These are phyloP conservation scores for Omphalotus olearius DNA, from an alignment of 1,284 basidiomycete genomes.

Conservation along the genomic window DNA sequence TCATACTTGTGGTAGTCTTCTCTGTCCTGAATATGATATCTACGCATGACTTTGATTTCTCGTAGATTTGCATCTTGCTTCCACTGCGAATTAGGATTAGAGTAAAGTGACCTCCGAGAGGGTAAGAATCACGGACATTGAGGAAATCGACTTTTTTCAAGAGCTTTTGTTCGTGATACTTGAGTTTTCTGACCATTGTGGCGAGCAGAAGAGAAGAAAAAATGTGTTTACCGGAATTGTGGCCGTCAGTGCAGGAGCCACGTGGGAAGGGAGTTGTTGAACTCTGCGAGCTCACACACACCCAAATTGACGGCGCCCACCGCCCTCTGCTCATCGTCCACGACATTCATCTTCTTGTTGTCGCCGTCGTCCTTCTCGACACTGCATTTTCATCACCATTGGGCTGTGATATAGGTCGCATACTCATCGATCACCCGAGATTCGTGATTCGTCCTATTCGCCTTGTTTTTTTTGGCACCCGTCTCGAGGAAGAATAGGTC, in stretches of 20 bases:
- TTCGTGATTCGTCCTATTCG: constrained; percentile 2
- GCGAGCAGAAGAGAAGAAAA: neutral
- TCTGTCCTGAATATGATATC: constrained; percentile 92
- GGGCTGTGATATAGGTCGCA: too few species aligned
- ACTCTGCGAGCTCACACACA: neutral
- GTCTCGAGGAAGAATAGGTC: too few species aligned
- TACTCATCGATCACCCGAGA: constrained; percentile 12
- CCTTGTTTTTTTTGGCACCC: too few species aligned
- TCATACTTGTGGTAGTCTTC: constrained; percentile 93
- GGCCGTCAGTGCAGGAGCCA: constrained; percentile 1
- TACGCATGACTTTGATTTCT: constrained; percentile 92
- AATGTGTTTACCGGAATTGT: neutral
- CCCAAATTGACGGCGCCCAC: neutral
- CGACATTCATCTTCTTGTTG: constrained; percentile 7
- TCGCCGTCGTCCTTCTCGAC: neutral
- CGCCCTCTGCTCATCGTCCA: constrained; percentile 9
- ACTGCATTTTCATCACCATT: constrained; percentile 5
- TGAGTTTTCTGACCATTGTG: constrained; percentile 82
- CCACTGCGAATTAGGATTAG: constrained; percentile 60
- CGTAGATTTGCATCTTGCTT: constrained; percentile 92
- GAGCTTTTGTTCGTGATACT: constrained; percentile 91
- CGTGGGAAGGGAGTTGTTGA: constrained; percentile 11
- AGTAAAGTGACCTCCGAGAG: constrained; percentile 1
- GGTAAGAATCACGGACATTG: constrained; percentile 52
- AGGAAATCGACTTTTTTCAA: constrained; percentile 95